Conservation (phyloP, 495 filamentous ascomycete species). For the Penicillium flavigenum region DNA sequence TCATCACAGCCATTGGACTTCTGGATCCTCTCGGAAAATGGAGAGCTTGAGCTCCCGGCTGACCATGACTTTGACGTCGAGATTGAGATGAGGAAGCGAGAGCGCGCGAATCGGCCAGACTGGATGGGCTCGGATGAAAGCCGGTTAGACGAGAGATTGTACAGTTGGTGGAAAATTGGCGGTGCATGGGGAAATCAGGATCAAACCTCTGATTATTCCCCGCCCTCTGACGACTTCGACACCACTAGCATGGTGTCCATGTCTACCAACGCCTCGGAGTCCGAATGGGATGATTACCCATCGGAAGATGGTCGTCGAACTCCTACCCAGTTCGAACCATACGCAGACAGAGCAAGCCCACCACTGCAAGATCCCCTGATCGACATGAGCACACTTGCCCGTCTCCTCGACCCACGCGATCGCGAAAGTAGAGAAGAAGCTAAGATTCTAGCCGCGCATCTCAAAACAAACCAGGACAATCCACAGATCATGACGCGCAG, state of each 20-base stretch:
- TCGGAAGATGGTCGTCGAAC: slow-evolving; percentile 66
- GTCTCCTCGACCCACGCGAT: slow-evolving; percentile 79
- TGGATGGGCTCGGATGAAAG: slow-evolving; percentile 53
- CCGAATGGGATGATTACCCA: slow-evolving; percentile 58
- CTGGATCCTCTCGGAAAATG: slow-evolving; percentile 57
- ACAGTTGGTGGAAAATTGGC: slow-evolving; percentile 74
- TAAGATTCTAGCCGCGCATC: slow-evolving; percentile 75
- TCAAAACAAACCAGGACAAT: slow-evolving; percentile 52
- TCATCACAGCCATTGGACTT: slow-evolving; percentile 50
- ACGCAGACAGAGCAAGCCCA: slow-evolving; percentile 53
- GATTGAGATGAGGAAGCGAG: slow-evolving; percentile 62
- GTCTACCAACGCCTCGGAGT: slow-evolving; percentile 47
- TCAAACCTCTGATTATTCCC: slow-evolving; percentile 66
- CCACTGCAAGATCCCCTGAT: slow-evolving; percentile 61
- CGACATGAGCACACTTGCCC: slow-evolving; percentile 67
- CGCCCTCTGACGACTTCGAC: slow-evolving; percentile 58
- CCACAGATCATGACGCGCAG: slow-evolving; percentile 74
- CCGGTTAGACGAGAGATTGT: slow-evolving; percentile 70
- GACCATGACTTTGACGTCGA: slow-evolving; percentile 74
- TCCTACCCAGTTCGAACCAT: slow-evolving; percentile 62
- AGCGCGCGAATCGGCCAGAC: slow-evolving; percentile 31
- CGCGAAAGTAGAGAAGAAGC: slow-evolving; percentile 79
- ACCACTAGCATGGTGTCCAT: slow-evolving; percentile 75
- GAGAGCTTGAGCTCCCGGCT: slow-evolving; percentile 55
- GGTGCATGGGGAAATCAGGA: slow-evolving; percentile 84